Conservation (phyloP, 176 grass and related monocot genomes). For the Oryza rufipogon region DNA sequence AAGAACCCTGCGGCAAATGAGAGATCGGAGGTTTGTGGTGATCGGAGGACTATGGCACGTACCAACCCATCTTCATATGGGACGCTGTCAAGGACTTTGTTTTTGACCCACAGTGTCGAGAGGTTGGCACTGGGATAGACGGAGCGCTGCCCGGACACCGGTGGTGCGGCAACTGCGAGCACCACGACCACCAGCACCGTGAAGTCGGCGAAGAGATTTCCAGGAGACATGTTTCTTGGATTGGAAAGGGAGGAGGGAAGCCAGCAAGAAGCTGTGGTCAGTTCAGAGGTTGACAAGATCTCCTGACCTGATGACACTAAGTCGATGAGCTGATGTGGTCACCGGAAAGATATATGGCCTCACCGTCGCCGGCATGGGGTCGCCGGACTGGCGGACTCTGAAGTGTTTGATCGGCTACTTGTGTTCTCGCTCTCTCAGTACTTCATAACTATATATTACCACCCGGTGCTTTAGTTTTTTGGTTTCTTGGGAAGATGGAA, state of each 20-base stretch:
- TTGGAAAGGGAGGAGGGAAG: not conserved
- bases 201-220: not conserved
- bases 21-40: not conserved
- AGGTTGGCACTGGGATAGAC: slow-evolving; percentile 5
- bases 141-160: not conserved
- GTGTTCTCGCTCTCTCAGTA: too few species aligned
- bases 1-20: slow-evolving; percentile 2
- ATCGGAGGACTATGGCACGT: not conserved
- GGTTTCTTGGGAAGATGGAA: too few species aligned
- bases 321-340: not conserved
- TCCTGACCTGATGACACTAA: not conserved
- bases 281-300: too few species aligned
- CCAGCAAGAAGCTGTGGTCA: too few species aligned
- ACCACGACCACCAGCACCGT: not conserved
- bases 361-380: too few species aligned
- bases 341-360: too few species aligned
- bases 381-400: too few species aligned
- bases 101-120: not conserved
- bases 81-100: too few species aligned
- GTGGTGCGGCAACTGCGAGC: not conserved
- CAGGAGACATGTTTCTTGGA: not conserved
- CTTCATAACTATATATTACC: too few species aligned
- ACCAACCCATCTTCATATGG: accelerated
- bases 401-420: too few species aligned
- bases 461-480: too few species aligned